Conservation (phyloP, 306 rosid genomes). For the Dicorynia guianensis region DNA sequence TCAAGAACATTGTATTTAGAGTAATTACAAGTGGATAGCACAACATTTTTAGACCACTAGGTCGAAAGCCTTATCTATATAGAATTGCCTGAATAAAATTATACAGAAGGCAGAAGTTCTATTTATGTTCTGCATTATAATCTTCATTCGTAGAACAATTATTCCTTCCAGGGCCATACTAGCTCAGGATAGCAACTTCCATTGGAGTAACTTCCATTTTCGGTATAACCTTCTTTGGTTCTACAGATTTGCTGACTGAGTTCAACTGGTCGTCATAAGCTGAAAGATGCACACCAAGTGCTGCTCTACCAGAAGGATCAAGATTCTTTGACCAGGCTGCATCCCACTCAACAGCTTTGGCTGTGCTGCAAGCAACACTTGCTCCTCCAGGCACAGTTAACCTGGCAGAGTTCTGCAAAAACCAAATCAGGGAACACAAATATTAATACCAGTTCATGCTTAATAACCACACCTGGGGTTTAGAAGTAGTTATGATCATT, state of each 20-base stretch:
- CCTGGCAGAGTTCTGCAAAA: constrained; percentile 77
- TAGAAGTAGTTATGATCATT: not conserved
- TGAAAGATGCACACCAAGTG: constrained; percentile 70
- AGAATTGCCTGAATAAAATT: constrained; percentile 31
- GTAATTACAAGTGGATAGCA: constrained; percentile 28
- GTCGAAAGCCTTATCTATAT: constrained; percentile 21
- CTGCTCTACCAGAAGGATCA: constrained; percentile 92
- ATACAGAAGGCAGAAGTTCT: constrained; percentile 43
- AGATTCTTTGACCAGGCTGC: constrained; percentile 78
- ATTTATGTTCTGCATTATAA: constrained; percentile 24
- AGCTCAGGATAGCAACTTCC: constrained; percentile 62
- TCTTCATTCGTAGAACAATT: constrained; percentile 25
- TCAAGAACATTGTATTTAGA: constrained; percentile 29
- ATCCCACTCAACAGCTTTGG: constrained; percentile 85
- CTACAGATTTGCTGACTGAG: constrained; percentile 32
- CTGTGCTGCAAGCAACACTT: constrained; percentile 91
- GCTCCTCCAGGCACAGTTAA: constrained; percentile 87
- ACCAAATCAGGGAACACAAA: not conserved
- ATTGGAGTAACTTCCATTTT: constrained; percentile 52
- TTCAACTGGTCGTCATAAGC: constrained; percentile 56
- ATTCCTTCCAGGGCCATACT: constrained; percentile 26
- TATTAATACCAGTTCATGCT: constrained; percentile 20
- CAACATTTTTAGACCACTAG: not conserved
- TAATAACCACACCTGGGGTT: not conserved
- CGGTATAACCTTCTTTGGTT: constrained; percentile 60